phyloP scores from a whole-genome alignment of 2,329 filamentous ascomycete species.

The Alternaria viburni region DNA sequence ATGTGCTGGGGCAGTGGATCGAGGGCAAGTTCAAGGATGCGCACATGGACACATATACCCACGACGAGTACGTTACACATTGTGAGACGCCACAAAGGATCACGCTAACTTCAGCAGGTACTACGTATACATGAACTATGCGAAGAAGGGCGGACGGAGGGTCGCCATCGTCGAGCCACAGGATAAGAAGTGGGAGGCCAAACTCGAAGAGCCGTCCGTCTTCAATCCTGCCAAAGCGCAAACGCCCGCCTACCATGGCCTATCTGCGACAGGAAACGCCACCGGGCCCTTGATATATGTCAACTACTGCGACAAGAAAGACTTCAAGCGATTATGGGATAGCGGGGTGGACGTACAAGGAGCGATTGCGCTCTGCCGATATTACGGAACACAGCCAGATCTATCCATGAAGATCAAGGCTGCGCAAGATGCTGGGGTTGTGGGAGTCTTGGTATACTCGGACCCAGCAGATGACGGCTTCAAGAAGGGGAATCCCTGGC shows the following conservation, averaged over 20 bases:
- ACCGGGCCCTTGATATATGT: slow-evolving; percentile 87
- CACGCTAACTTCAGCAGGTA: slow-evolving; percentile 55
- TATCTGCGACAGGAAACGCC: slow-evolving; percentile 85
- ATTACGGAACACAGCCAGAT: slow-evolving; percentile 76
- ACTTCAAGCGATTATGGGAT: slow-evolving; percentile 76
- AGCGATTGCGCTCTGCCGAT: slow-evolving; percentile 82
- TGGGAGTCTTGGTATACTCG: slow-evolving; percentile 89
- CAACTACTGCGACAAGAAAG: slow-evolving; percentile 85
- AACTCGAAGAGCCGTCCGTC: slow-evolving; percentile 79
- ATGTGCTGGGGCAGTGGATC: slow-evolving; percentile 82
- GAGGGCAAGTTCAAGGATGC: slow-evolving; percentile 75
- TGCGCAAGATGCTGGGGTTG: slow-evolving; percentile 84
- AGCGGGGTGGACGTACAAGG: slow-evolving; percentile 76
- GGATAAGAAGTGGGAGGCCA: slow-evolving; percentile 76
- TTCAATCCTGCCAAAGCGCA: slow-evolving; percentile 66
- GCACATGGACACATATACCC: slow-evolving; percentile 74
- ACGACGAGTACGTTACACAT: slow-evolving; percentile 64
- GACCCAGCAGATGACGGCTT: slow-evolving; percentile 89
- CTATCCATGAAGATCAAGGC: slow-evolving; percentile 84
- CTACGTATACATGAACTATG: slow-evolving; percentile 92
- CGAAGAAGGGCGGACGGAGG: slow-evolving; percentile 74
- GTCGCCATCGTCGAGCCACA: slow-evolving; percentile 79
- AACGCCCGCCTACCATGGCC: slow-evolving; percentile 83
- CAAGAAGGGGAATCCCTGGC: slow-evolving; percentile 72
- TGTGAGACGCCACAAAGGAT: not conserved